phyloP scores from a whole-genome alignment of 192 early-diverging fungal species.

The Diversispora epigaea region DNA sequence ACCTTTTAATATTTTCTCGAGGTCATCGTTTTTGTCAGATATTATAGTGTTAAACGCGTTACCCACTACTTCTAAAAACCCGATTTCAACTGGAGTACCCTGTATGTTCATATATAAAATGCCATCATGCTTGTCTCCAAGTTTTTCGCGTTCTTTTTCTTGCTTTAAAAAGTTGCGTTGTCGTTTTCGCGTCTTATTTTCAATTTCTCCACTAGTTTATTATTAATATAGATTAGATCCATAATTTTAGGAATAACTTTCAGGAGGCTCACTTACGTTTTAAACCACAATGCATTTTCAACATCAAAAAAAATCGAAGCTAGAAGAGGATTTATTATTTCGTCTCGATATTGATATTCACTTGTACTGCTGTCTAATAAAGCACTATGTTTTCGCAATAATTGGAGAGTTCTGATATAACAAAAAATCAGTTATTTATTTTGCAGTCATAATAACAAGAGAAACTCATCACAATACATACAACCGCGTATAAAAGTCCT shows the following conservation, averaged over 20 bases:
- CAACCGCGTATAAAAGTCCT: conserved; percentile 21
- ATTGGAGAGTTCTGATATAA: conserved; percentile 13
- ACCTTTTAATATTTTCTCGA: conserved; percentile 12
- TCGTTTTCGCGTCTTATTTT: not conserved
- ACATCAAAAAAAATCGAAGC: conserved; percentile 22
- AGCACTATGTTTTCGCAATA: conserved; percentile 11
- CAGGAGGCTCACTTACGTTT: conserved; percentile 10
- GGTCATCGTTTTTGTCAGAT: conserved; percentile 20
- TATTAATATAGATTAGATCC: conserved; percentile 9
- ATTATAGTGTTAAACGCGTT: conserved; percentile 1
- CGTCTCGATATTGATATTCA: conserved; percentile 23
- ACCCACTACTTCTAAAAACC: conserved; percentile 15
- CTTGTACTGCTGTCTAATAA: conserved; percentile 19
- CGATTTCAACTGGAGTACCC: not conserved
- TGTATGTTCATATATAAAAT: conserved; percentile 26
- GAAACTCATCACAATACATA: conserved; percentile 10
- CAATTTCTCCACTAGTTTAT: conserved; percentile 17
- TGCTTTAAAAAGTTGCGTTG: conserved; percentile 15
- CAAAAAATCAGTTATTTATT: conserved; percentile 10
- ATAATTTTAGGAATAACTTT: conserved; percentile 1
- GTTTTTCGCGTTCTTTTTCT: conserved; percentile 11
- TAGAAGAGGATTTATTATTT: conserved; percentile 17
- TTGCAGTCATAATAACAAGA: conserved; percentile 9
- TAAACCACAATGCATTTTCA: conserved; percentile 4
- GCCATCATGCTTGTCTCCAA: conserved; percentile 25